These are phyloP conservation scores for Cucurbita pepo DNA, from an alignment of 306 rosid genomes.

Conservation along the genomic window DNA sequence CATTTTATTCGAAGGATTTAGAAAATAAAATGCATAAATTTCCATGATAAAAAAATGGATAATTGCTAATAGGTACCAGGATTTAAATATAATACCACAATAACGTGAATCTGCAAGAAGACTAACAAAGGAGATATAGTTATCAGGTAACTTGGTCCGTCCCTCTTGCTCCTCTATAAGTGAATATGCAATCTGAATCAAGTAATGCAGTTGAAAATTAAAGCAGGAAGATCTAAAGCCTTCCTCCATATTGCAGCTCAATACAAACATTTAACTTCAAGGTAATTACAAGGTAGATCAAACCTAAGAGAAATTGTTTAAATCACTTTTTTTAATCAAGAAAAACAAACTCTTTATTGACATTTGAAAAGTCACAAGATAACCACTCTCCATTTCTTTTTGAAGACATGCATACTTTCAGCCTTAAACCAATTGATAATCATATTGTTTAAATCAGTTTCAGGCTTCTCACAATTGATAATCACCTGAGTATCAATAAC, in stretches of 20 bases:
- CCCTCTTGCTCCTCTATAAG: conserved; percentile 97
- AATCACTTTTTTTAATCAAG: background rate
- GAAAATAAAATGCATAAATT: background rate
- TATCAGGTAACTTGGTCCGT: conserved; percentile 33
- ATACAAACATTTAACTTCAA: background rate
- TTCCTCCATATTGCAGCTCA: background rate
- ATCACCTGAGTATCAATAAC: conserved; percentile 97
- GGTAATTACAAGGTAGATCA: background rate
- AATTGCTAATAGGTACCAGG: conserved; percentile 30
- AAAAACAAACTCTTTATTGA: background rate
- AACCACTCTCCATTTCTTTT: background rate
- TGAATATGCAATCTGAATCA: conserved; percentile 69
- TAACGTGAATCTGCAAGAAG: conserved; percentile 96
- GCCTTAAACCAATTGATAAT: background rate
- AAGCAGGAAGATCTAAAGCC: background rate
- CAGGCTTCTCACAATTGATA: conserved; percentile 1
- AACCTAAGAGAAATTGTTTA: background rate
- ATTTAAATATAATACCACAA: conserved; percentile 59
- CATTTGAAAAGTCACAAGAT: background rate
- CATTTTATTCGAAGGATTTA: background rate
- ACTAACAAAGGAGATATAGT: conserved; percentile 78
- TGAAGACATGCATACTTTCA: background rate
- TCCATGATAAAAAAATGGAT: conserved; percentile 5
- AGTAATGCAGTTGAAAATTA: conserved; percentile 9
- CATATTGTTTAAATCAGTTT: background rate